Base-by-base conservation (phyloP, 2,329 filamentous ascomycete genomes). In the Gnomoniopsis sp. region DNA sequence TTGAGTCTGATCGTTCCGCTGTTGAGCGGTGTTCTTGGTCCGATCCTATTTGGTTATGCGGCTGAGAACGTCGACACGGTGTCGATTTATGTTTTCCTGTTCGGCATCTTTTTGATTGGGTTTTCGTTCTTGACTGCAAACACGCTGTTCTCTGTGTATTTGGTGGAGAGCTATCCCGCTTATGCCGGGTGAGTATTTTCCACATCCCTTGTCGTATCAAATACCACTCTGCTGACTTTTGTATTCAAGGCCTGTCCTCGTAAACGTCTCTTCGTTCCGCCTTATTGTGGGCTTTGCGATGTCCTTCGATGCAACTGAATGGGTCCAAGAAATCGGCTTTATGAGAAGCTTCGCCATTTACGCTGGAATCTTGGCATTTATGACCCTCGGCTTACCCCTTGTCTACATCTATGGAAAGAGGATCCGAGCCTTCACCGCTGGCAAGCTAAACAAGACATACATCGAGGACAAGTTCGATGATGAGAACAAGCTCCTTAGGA, bases 151-250 rank as follows among this genome's bases (percentile, higher is more conserved):
- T 63, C 65, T 51, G 61, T 66, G 10, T 69, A 65, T 52, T 44
- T 69, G 19, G 65, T 68, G 36, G 67, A 69, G 64, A 63, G 62
- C 17, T 68, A 69, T 55, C 66, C 66, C 14, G 59, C 60, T 49
- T 64, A 60, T 53, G 64, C 66, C 7, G 66, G 66, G 62, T 66
- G 10, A 56, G 63, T 59, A 26, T 49, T 53, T 43, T 34, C 7
- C 19, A 3, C 14, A 44, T 12, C 2, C 10, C 17, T 15, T 21
- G 8, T 14, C 15, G 2, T 15, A 2, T 33, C 7, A 21, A 11
- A 22, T 26, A 21, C 34, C 48, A 50, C 21, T 58, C 30, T 48
- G 4, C 8, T 44, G 4, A 17, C 3, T n/a, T 44, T 34, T 19
- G 2, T 14, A 26, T 15, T 46, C n/a, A 49, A 68, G 65, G 3